Evolutionary conservation across 495 filamentous ascomycete species (phyloP).

Genomic region (Aspergillus egyptiacus): DNA sequence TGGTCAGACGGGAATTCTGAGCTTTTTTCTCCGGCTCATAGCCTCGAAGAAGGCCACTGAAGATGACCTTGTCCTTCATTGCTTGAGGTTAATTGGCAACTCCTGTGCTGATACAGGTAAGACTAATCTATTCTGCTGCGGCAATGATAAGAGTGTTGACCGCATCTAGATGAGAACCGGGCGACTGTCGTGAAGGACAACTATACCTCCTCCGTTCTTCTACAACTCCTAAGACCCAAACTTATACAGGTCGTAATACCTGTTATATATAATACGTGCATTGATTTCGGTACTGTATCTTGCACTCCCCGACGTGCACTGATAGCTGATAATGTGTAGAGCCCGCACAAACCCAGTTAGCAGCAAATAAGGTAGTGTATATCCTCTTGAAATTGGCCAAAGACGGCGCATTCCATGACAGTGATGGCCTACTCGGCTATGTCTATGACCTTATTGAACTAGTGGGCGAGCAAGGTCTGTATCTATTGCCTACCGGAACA

Average conservation of each 20-base stretch:
- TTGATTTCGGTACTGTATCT: conserved; percentile 58
- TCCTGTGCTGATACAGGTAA: conserved; percentile 75
- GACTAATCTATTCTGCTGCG: conserved; percentile 11
- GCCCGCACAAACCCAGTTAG: conserved; percentile 55
- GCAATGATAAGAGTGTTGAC: conserved; percentile 10
- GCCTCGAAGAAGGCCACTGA: conserved; percentile 32
- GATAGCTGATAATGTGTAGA: conserved; percentile 28
- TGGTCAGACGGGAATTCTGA: conserved; percentile 62
- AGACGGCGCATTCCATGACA: conserved; percentile 27
- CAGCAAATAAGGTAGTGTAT: conserved; percentile 48
- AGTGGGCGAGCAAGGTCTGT: conserved; percentile 37
- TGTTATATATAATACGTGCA: conserved; percentile 67
- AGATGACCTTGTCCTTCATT: conserved; percentile 41
- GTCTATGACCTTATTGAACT: conserved; percentile 38
- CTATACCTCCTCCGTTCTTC: conserved; percentile 51
- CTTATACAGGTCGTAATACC: conserved; percentile 54
- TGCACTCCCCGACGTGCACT: neutral
- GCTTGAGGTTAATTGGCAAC: conserved; percentile 68
- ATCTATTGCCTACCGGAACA: neutral
- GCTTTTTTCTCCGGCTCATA: conserved; percentile 57
- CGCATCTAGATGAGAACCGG: conserved; percentile 62
- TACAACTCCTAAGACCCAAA: conserved; percentile 43
- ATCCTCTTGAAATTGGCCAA: conserved; percentile 35
- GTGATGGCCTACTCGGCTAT: conserved; percentile 33
- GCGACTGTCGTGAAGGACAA: conserved; percentile 56